Evolutionary conservation across 768 basidiomycete species (phyloP).

Genomic region (Fistulinella prunicolor): DNA sequence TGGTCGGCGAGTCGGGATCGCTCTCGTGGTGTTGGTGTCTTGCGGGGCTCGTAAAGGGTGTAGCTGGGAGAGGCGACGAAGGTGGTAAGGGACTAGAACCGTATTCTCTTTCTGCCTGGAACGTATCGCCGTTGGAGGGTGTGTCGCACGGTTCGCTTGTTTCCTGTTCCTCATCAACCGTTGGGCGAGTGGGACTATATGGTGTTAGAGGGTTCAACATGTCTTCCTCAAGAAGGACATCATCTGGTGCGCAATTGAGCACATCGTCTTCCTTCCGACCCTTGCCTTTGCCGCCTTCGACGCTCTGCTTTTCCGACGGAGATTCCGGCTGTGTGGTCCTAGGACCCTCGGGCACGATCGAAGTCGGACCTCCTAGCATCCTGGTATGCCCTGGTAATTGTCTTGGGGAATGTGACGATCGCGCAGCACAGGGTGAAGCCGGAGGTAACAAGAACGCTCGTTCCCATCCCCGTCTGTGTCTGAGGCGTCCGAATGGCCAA

Average conservation of each 20-base stretch:
- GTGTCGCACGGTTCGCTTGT: conserved; percentile 18
- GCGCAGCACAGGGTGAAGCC: conserved; percentile 20
- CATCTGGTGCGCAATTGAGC: conserved; percentile 36
- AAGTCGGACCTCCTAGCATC: background rate
- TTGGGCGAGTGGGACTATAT: background rate
- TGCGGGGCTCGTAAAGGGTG: conserved; percentile 28
- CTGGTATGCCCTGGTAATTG: background rate
- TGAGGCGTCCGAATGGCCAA: conserved; percentile 9
- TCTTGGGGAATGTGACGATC: background rate
- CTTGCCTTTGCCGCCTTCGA: conserved; percentile 22
- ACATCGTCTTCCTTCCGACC: conserved; percentile 25
- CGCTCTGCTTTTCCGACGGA: background rate
- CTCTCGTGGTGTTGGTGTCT: background rate
- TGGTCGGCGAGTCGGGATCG: conserved; percentile 18
- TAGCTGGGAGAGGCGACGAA: conserved; percentile 59
- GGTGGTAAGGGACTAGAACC: conserved; percentile 55
- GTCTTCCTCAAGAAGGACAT: conserved; percentile 40
- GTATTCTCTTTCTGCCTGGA: conserved; percentile 24
- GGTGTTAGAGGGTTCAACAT: conserved; percentile 36
- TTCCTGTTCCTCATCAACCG: background rate
- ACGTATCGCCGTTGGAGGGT: conserved; percentile 5
- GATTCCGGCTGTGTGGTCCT: background rate
- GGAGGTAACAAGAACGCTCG: conserved; percentile 29
- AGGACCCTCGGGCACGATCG: background rate
- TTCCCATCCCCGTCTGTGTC: conserved; percentile 10